phyloP scores from a whole-genome alignment of 805 yeast genomes.

The Ogataea allantospora region DNA sequence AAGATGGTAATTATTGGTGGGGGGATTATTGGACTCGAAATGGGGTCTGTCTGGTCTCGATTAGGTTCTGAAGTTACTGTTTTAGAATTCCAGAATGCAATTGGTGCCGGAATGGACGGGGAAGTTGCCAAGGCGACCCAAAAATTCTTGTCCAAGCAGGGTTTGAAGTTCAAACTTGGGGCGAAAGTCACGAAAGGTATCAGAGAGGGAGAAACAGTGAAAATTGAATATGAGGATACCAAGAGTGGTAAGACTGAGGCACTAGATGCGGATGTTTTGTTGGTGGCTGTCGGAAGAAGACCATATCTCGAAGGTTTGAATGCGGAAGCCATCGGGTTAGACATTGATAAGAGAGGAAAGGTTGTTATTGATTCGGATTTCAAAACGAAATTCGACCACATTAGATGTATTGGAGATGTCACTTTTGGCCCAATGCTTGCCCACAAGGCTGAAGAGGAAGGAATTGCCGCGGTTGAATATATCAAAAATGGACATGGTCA shows the following conservation, averaged over 20 bases:
- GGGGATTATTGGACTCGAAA: slow-evolving; percentile 98
- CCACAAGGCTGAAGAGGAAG: slow-evolving; percentile 99
- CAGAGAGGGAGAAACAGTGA: slow-evolving; percentile 85
- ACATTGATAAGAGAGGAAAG: slow-evolving; percentile 88
- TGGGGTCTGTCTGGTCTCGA: slow-evolving; percentile 97
- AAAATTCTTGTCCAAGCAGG: slow-evolving; percentile 91
- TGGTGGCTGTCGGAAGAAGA: slow-evolving; percentile 98
- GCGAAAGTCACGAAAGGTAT: slow-evolving; percentile 88
- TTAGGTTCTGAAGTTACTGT: slow-evolving; percentile 95
- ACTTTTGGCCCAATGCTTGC: slow-evolving; percentile 99
- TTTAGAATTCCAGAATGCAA: slow-evolving; percentile 82
- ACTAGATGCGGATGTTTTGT: slow-evolving; percentile 85
- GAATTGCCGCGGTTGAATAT: slow-evolving; percentile 96
- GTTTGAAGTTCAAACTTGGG: slow-evolving; percentile 86
- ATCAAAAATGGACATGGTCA: slow-evolving; percentile 94
- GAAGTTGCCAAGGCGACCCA: slow-evolving; percentile 91
- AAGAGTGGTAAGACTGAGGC: slow-evolving; percentile 79
- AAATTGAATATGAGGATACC: slow-evolving; percentile 83
- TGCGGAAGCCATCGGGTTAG: slow-evolving; percentile 86
- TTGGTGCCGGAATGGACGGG: slow-evolving; percentile 98
- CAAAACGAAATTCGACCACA: slow-evolving; percentile 88
- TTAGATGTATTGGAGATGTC: slow-evolving; percentile 96
- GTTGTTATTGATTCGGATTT: slow-evolving; percentile 91
- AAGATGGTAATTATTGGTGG: slow-evolving; percentile 93
- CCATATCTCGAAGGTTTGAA: slow-evolving; percentile 90